phyloP scores from a whole-genome alignment of 495 filamentous ascomycete species.

The Tetracladium setigerum region DNA sequence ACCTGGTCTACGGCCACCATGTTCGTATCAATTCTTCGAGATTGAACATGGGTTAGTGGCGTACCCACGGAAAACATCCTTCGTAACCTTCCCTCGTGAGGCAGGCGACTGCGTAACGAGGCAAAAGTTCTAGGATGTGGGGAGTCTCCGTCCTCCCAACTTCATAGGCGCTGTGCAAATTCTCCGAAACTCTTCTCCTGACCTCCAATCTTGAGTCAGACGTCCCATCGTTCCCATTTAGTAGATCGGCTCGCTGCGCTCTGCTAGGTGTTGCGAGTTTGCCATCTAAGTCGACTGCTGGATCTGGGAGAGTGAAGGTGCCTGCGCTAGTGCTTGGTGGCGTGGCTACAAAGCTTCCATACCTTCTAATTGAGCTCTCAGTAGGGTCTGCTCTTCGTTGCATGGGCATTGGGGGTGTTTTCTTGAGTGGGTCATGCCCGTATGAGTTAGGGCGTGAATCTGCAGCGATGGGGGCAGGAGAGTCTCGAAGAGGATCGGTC shows the following conservation, averaged over 20 bases:
- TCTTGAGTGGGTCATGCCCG: not conserved
- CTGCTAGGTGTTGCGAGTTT: too few relatives aligned
- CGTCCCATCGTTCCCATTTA: too few relatives aligned
- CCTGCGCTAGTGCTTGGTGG: slow-evolving; percentile 40
- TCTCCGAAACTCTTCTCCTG: slow-evolving; percentile 10
- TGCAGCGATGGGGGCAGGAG: slow-evolving; percentile 10
- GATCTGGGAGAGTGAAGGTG: slow-evolving; percentile 60
- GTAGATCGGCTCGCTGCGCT: too few relatives aligned
- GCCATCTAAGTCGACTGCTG: slow-evolving; percentile 43
- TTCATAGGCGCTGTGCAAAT: slow-evolving; percentile 30
- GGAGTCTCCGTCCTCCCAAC: slow-evolving; percentile 28
- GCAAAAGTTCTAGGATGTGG: slow-evolving; percentile 20
- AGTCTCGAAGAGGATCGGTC: not conserved
- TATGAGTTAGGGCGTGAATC: slow-evolving; percentile 12
- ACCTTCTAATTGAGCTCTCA: slow-evolving; percentile 29
- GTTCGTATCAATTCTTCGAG: slow-evolving; percentile 38
- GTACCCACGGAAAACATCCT: slow-evolving; percentile 33
- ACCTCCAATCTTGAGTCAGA: slow-evolving; percentile 12
- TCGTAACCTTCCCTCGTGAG: slow-evolving; percentile 23
- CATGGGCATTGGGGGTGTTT: slow-evolving; percentile 23
- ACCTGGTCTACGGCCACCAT: slow-evolving; percentile 39
- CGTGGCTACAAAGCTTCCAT: slow-evolving; percentile 70
- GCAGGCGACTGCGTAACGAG: slow-evolving; percentile 25
- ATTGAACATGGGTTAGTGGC: slow-evolving; percentile 21
- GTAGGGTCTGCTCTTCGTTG: not conserved